Percentiles rank a stretch among this genome's conserved stretches.
These are phyloP conservation scores for Penicillium malachiteum DNA, from an alignment of 495 filamentous ascomycete genomes.

Conservation along the genomic window DNA sequence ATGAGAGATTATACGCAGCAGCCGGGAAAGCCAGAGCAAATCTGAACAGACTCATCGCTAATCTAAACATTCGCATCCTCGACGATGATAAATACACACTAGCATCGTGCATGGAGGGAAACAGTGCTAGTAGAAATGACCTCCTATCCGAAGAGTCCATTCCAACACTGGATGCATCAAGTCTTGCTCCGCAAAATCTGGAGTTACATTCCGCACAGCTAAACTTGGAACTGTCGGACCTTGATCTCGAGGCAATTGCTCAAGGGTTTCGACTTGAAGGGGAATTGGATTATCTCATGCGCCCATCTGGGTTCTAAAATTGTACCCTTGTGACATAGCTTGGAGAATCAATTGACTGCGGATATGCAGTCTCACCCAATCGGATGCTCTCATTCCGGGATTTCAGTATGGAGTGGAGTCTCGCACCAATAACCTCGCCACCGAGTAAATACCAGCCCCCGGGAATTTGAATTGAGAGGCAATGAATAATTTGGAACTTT, in stretches of 20 bases:
- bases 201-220: constrained; percentile 15
- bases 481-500: too few relatives aligned
- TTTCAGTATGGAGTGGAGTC: not conserved
- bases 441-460: too few relatives aligned
- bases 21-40: constrained; percentile 25
- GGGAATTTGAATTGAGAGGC: too few relatives aligned
- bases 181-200: constrained; percentile 1
- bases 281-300: constrained; percentile 25
- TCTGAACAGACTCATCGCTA: constrained; percentile 19
- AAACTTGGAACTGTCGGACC: constrained; percentile 26
- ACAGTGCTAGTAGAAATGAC: not conserved
- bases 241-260: constrained; percentile 29
- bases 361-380: not conserved
- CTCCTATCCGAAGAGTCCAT: not conserved
- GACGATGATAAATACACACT: constrained; percentile 2
- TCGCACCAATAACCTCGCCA: too few relatives aligned
- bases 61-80: constrained; percentile 13
- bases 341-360: not conserved
- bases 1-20: constrained; percentile 21
- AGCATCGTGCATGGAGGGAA: not conserved
- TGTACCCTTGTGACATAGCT: not conserved
- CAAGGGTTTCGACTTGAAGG: constrained; percentile 27
- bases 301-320: constrained; percentile 13
- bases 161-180: not conserved
- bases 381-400: not conserved